Evolutionary conservation across 2,329 filamentous ascomycete genomes (phyloP).

Genomic region (Ceratocystis variospora): DNA sequence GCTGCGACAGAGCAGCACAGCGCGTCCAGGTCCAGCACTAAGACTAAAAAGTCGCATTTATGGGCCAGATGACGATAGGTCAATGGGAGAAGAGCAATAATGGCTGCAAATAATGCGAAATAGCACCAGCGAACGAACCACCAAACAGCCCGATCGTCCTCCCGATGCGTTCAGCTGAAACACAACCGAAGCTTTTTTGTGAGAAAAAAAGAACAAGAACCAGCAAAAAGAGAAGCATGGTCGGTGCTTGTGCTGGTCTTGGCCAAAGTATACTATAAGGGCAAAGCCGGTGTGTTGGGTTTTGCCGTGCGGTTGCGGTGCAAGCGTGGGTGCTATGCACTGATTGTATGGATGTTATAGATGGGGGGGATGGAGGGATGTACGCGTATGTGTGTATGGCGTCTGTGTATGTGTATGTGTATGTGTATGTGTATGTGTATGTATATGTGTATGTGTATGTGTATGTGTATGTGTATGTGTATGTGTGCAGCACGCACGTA

Average conservation of each 20-base stretch:
- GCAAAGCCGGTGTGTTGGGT: conserved; percentile 4
- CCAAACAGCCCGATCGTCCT: conserved; percentile 6
- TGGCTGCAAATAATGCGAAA: conserved; percentile 2
- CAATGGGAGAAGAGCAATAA: not conserved
- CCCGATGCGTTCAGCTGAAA: conserved; percentile 9
- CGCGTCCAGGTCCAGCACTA: not conserved
- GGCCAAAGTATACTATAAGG: not conserved
- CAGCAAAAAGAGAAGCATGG: not conserved
- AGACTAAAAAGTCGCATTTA: conserved; percentile 1
- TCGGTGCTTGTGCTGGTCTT: not conserved
- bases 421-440: too few relatives aligned
- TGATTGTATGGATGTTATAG: not conserved
- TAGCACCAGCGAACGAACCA: conserved; percentile 5
- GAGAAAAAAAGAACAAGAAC: conserved; percentile 1
- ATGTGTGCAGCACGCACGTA: too few relatives aligned
- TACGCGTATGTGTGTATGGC: not conserved
- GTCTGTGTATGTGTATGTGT: not conserved
- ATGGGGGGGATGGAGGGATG: too few relatives aligned
- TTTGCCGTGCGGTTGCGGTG: not conserved
- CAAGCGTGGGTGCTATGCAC: not conserved
- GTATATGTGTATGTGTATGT: too few relatives aligned
- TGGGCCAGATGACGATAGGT: not conserved
- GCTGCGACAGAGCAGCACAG: not conserved
- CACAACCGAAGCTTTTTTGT: conserved; percentile 3
- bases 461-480: too few relatives aligned